phyloP scores from a whole-genome alignment of 2,329 filamentous ascomycete species.

The Aspergillus ochraceoroseus region DNA sequence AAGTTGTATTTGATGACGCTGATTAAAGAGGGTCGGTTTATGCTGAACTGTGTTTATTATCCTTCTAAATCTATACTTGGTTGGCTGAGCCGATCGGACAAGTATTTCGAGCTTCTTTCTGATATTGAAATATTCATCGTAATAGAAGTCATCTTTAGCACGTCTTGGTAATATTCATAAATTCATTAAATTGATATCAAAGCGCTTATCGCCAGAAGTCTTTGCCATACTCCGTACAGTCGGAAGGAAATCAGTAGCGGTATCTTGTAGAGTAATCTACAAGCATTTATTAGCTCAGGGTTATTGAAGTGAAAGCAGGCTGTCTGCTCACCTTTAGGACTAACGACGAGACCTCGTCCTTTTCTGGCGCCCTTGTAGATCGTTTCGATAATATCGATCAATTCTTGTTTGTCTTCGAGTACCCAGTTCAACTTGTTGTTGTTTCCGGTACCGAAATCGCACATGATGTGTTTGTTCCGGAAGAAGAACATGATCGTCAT shows the following conservation, averaged over 20 bases:
- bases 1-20: too few relatives aligned
- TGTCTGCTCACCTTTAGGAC: slow-evolving; percentile 67
- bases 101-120: too few relatives aligned
- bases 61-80: too few relatives aligned
- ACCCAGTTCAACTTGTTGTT: slow-evolving; percentile 99
- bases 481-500: slow-evolving; percentile 70
- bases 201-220: background rate
- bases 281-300: background rate
- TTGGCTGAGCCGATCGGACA: too few relatives aligned
- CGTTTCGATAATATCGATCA: slow-evolving; percentile 97
- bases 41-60: background rate
- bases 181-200: slow-evolving; percentile 11
- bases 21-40: too few relatives aligned
- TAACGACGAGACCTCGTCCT: slow-evolving; percentile 90
- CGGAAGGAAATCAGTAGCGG: slow-evolving; percentile 53
- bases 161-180: slow-evolving; percentile 9
- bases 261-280: slow-evolving; percentile 63
- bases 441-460: slow-evolving; percentile 92
- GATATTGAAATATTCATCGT: too few relatives aligned
- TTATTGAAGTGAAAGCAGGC: background rate
- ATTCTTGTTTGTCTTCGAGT: slow-evolving; percentile 93
- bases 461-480: slow-evolving; percentile 89
- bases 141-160: background rate
- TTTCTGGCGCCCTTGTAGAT: slow-evolving; percentile 99
- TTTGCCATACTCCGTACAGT: too few relatives aligned